These are phyloP conservation scores for Galerina sulciceps DNA, from an alignment of 768 basidiomycete species.

Conservation along the genomic window DNA sequence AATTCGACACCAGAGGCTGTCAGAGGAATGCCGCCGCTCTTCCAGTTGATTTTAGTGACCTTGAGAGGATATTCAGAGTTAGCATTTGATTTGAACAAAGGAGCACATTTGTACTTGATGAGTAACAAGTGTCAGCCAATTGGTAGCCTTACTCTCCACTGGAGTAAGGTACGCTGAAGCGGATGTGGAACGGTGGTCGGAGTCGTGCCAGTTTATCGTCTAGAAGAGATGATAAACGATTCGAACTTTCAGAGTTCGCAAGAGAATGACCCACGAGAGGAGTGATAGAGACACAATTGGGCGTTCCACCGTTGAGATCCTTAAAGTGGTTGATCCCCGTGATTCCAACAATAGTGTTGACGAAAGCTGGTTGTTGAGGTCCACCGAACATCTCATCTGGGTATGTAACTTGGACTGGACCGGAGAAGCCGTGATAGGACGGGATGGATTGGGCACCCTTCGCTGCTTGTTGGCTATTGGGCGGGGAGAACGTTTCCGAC, in stretches of 20 bases:
- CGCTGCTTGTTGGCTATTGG: conserved; percentile 45
- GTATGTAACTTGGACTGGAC: conserved; percentile 59
- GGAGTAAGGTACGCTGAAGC: conserved; percentile 59
- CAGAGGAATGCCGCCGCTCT: conserved; percentile 37
- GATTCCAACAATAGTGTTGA: conserved; percentile 47
- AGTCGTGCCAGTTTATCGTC: conserved; percentile 52
- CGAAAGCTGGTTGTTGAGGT: conserved; percentile 54
- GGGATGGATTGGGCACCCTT: conserved; percentile 51
- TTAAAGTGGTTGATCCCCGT: conserved; percentile 51
- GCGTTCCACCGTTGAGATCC: conserved; percentile 59
- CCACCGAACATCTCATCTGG: conserved; percentile 60
- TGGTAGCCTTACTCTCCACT: conserved; percentile 47
- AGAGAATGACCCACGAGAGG: conserved; percentile 41
- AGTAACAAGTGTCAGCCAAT: conserved; percentile 52
- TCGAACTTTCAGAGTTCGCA: not conserved
- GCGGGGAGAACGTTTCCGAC: conserved; percentile 53
- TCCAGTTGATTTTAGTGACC: conserved; percentile 51
- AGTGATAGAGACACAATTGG: conserved; percentile 60
- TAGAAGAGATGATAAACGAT: conserved; percentile 12
- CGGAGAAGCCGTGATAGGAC: conserved; percentile 53
- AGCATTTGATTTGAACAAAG: not conserved
- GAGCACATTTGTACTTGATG: conserved; percentile 32
- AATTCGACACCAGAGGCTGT: conserved; percentile 53
- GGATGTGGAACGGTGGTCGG: conserved; percentile 58
- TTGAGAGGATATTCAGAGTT: conserved; percentile 14